Base-by-base conservation (phyloP, 2,329 filamentous ascomycete genomes). In the Raffaelea deltoideospora region DNA sequence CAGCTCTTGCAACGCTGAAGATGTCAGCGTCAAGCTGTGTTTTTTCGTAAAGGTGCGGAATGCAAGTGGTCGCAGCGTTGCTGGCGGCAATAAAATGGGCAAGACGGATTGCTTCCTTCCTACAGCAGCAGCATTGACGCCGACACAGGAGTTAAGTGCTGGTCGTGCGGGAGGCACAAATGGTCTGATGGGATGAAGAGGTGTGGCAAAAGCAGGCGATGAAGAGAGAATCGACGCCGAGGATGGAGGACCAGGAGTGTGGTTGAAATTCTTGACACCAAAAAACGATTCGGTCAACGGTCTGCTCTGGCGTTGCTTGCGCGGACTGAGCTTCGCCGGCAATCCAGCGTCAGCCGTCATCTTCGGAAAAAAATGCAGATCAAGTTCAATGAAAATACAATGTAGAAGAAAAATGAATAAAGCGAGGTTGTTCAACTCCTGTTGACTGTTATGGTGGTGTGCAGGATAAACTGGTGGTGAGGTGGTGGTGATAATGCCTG, bases 31-130 rank as follows among this genome's bases (percentile, higher is more conserved):
- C 38, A 98, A 65, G 48, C 88, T 92, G 59, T 98, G 85, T 53
- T 96, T 98, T 58, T 95, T 95, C 2, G 90, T 98, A 47, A 98
- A 93, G 0, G 84, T 92, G 33, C 90, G 76, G 52, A 98, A 96
- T 9, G 90, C 92, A 17, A 96, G 67, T 3, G 90, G 88, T 43
- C 92, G 72, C 29, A 98, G 63, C 0, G 83, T 92, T 10, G 85
- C 75, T 0, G 87, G 82, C 4, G 88, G 87, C 5, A 98, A 76
- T 26, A 93, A 67, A 39, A 98, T 90, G 4, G 90, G 86, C 2
- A 98, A 67, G 33, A 96, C 81, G 7, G 76, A 67, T 17, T 51
- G 48, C 22, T 48, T 49, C 86, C 86, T 4, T 95, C 75, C 27
- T 90, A 67, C 39, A 95, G 87, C 5, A 87, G 85, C 3, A 95